phyloP scores from a whole-genome alignment of 2,329 filamentous ascomycete species.

The Stachybotrys chlorohalonatus region DNA sequence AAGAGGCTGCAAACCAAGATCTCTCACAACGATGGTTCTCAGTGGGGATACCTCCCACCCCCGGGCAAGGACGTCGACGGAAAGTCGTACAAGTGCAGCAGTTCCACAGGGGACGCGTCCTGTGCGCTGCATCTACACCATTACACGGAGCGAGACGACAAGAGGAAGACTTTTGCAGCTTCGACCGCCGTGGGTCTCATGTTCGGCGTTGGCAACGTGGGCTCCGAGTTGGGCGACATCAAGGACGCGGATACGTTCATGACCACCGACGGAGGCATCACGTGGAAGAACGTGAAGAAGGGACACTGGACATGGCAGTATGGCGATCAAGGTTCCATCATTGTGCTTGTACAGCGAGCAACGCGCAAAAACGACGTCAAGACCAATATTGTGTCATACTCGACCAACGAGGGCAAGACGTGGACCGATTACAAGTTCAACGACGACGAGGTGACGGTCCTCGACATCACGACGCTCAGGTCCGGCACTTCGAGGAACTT shows the following conservation, averaged over 20 bases:
- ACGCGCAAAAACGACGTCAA: slow-evolving; percentile 58
- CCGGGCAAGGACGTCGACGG: slow-evolving; percentile 62
- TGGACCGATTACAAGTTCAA: slow-evolving; percentile 73
- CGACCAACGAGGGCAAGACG: slow-evolving; percentile 67
- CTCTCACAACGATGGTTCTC: slow-evolving; percentile 89
- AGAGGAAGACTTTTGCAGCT: slow-evolving; percentile 78
- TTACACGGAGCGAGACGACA: slow-evolving; percentile 83
- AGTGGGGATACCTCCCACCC: slow-evolving; percentile 72
- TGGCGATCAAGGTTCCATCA: slow-evolving; percentile 87
- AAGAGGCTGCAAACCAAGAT: slow-evolving; percentile 89
- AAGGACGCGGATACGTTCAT: slow-evolving; percentile 83
- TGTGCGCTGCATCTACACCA: slow-evolving; percentile 91
- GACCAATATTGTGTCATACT: slow-evolving; percentile 64
- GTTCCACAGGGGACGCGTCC: slow-evolving; percentile 46
- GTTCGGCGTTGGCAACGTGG: slow-evolving; percentile 88
- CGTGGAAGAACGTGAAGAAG: slow-evolving; percentile 78
- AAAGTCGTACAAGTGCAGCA: slow-evolving; percentile 61
- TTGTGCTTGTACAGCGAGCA: slow-evolving; percentile 73
- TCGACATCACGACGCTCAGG: slow-evolving; percentile 78
- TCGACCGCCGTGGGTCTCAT: slow-evolving; percentile 82
- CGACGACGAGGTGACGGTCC: slow-evolving; percentile 60
- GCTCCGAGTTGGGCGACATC: slow-evolving; percentile 52
- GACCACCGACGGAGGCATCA: slow-evolving; percentile 82
- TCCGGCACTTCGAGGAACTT: slow-evolving; percentile 89
- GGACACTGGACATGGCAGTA: slow-evolving; percentile 90